Percentiles rank a stretch among this genome's conserved stretches.
phyloP scores from a whole-genome alignment of 352 stramenopile genomes.

The Achlya hypogyna region DNA sequence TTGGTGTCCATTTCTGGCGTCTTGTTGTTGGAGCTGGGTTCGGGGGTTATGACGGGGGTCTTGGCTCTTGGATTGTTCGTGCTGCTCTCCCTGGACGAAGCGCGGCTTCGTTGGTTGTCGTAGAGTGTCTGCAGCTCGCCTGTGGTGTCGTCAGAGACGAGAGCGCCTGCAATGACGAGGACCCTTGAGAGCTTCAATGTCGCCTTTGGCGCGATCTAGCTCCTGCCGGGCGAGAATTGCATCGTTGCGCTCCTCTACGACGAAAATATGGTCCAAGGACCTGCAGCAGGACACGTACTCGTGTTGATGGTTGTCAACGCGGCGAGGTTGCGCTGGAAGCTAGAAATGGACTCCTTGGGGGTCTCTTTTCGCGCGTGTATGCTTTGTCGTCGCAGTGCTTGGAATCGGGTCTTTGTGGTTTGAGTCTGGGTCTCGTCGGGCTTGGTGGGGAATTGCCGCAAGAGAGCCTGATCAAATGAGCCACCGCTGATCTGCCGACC shows the following conservation, averaged over 20 bases:
- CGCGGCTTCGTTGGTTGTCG: background rate
- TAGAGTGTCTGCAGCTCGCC: background rate
- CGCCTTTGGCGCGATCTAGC: background rate
- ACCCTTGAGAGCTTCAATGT: slow-evolving; percentile 11
- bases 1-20: background rate
- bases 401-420: background rate
- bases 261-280: background rate
- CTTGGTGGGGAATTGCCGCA: background rate
- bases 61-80: background rate
- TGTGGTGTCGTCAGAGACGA: background rate
- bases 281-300: background rate
- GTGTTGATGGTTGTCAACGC: slow-evolving; percentile 3
- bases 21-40: background rate
- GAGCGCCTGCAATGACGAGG: background rate
- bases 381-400: background rate
- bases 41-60: background rate
- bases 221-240: background rate
- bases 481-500: background rate
- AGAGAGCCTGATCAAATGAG: background rate
- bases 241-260: slow-evolving; percentile 3
- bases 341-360: background rate
- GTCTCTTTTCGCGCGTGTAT: background rate
- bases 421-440: background rate
- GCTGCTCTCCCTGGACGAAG: background rate
- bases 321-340: slow-evolving; percentile 6